Percentiles rank a stretch among this genome's conserved stretches.
These are phyloP conservation scores for Cutaneotrichosporon mucoides DNA, from an alignment of 1,284 basidiomycete genomes.

Conservation along the genomic window DNA sequence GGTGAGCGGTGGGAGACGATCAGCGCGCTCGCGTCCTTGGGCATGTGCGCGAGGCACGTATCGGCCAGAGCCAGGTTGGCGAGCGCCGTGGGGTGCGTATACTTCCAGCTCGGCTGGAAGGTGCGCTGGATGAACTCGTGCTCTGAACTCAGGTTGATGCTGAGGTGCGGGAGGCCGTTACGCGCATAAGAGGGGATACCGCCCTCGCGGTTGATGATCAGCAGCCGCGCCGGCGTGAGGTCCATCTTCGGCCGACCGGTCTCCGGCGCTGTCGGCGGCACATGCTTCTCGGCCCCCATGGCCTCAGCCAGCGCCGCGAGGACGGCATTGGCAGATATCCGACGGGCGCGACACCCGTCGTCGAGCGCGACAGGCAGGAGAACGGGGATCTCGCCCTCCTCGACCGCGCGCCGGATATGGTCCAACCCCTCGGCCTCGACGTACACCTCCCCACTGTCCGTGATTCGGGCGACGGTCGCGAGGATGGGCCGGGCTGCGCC, in stretches of 20 bases:
- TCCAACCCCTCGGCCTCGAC: slow-evolving; percentile 66
- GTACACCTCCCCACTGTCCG: slow-evolving; percentile 35
- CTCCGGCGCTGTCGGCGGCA: not conserved
- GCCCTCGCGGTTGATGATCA: slow-evolving; percentile 97
- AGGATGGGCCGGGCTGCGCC: slow-evolving; percentile 82
- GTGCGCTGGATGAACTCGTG: slow-evolving; percentile 80
- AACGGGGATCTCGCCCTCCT: slow-evolving; percentile 91
- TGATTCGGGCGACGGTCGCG: slow-evolving; percentile 73
- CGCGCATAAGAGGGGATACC: slow-evolving; percentile 97
- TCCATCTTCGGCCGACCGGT: slow-evolving; percentile 48
- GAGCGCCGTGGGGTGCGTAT: slow-evolving; percentile 78
- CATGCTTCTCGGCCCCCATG: slow-evolving; percentile 57
- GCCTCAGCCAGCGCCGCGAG: slow-evolving; percentile 81
- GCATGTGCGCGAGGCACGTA: slow-evolving; percentile 89
- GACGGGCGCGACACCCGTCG: slow-evolving; percentile 77
- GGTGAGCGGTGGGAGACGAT: slow-evolving; percentile 97
- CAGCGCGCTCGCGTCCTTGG: slow-evolving; percentile 83
- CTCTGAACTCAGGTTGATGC: slow-evolving; percentile 91
- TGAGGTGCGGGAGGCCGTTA: slow-evolving; percentile 86
- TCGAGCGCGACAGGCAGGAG: slow-evolving; percentile 92
- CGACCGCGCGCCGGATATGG: slow-evolving; percentile 79
- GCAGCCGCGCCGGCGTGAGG: slow-evolving; percentile 84
- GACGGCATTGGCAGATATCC: slow-evolving; percentile 85
- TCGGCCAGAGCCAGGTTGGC: slow-evolving; percentile 82
- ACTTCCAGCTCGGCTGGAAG: slow-evolving; percentile 72